phyloP scores from a whole-genome alignment of 345 rosid species.

The Excoecaria agallocha region DNA sequence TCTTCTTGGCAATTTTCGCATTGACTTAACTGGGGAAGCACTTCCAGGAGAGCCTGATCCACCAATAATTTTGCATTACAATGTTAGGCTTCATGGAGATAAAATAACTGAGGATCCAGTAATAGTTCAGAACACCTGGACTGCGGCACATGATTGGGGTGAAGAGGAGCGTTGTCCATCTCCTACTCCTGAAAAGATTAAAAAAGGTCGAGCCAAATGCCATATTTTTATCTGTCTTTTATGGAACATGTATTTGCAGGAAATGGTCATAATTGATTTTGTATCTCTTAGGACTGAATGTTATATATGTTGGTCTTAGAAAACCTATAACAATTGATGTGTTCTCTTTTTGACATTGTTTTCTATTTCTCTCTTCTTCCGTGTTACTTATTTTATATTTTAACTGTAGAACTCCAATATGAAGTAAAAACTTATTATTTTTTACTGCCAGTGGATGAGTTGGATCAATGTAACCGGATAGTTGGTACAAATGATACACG shows the following conservation, averaged over 20 bases:
- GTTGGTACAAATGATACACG: slow-evolving; percentile 64
- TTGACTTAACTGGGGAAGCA: slow-evolving; percentile 88
- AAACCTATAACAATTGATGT: not conserved
- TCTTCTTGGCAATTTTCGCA: slow-evolving; percentile 80
- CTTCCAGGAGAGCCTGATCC: slow-evolving; percentile 99
- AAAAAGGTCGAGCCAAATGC: slow-evolving; percentile 50
- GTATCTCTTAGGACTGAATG: not conserved
- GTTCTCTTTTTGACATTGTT: not conserved
- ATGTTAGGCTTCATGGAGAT: slow-evolving; percentile 95
- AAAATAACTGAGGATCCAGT: slow-evolving; percentile 94
- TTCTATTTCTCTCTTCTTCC: not conserved
- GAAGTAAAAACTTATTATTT: not conserved
- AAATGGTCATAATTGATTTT: not conserved
- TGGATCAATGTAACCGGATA: slow-evolving; percentile 82
- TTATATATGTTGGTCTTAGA: not conserved
- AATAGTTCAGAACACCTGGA: slow-evolving; percentile 98
- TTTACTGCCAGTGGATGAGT: slow-evolving; percentile 61
- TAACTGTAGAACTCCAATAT: not conserved
- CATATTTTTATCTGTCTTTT: not conserved
- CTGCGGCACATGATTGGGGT: slow-evolving; percentile 90
- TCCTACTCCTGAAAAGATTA: slow-evolving; percentile 61
- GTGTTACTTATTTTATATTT: not conserved
- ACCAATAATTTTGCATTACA: slow-evolving; percentile 87
- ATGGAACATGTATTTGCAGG: not conserved
- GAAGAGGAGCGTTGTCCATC: slow-evolving; percentile 96